phyloP scores from a whole-genome alignment of 2,329 filamentous ascomycete species.

The Nigrospora osmanthi region DNA sequence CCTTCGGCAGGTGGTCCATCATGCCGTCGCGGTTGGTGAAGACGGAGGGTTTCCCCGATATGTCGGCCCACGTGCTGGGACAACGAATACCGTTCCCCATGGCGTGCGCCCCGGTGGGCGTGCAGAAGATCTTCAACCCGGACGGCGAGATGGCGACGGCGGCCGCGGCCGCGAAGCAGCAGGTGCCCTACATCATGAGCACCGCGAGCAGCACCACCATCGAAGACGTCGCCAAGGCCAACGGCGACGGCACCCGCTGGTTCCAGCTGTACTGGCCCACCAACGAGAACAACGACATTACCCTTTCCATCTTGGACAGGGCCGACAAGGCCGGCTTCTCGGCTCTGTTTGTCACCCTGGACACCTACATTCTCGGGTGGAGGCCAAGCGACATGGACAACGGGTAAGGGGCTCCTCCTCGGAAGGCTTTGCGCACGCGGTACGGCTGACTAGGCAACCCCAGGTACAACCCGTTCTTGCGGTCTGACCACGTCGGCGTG shows the following conservation, averaged over 20 bases:
- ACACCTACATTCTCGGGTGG: conserved; percentile 19
- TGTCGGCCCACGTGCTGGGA: conserved; percentile 8
- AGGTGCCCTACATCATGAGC: conserved; percentile 15
- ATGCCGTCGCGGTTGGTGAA: conserved; percentile 12
- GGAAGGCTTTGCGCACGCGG: not conserved
- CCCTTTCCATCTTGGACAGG: conserved; percentile 12
- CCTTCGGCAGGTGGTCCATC: conserved; percentile 14
- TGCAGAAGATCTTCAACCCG: conserved; percentile 17
- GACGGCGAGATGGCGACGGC: conserved; percentile 15
- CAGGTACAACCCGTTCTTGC: conserved; percentile 17
- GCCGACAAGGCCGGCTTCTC: conserved; percentile 13
- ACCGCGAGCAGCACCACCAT: conserved; percentile 17
- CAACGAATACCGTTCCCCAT: conserved; percentile 12
- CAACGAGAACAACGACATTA: conserved; percentile 13
- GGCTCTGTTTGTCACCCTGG: conserved; percentile 15
- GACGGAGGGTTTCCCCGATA: conserved; percentile 8
- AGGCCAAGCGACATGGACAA: conserved; percentile 16
- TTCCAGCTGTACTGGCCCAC: conserved; percentile 20
- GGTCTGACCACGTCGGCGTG: conserved; percentile 16
- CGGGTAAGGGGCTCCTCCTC: conserved; percentile 5
- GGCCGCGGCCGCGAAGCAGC: conserved; percentile 9
- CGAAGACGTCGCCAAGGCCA: conserved; percentile 18
- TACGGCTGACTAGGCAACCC: not conserved
- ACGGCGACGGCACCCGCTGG: conserved; percentile 13
- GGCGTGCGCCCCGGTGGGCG: conserved; percentile 16